phyloP scores from a whole-genome alignment of 2,329 filamentous ascomycete species.

The Phialophora macrospora region DNA sequence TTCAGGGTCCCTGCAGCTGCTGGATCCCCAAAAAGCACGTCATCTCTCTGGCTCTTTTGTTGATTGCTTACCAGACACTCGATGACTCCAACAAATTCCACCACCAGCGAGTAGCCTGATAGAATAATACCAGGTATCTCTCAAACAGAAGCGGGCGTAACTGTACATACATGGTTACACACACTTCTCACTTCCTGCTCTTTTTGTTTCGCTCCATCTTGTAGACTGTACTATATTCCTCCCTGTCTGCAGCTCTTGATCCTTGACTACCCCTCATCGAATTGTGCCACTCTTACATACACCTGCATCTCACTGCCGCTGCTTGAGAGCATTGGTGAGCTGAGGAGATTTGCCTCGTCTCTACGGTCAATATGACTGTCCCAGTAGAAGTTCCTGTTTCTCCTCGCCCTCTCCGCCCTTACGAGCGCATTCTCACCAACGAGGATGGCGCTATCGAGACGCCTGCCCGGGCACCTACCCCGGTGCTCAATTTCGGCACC shows the following conservation, averaged over 20 bases:
- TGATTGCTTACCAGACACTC: conserved; percentile 14
- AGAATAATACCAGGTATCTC: conserved; percentile 7
- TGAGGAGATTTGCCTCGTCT: background rate
- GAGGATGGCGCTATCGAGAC: conserved; percentile 68
- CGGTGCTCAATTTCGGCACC: conserved; percentile 83
- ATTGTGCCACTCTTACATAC: background rate
- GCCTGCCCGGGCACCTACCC: conserved; percentile 73
- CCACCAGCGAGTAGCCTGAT: background rate
- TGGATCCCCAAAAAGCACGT: conserved; percentile 6
- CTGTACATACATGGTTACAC: background rate
- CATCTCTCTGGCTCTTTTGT: conserved; percentile 8
- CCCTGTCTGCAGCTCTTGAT: background rate
- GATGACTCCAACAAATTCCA: background rate
- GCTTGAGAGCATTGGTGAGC: background rate
- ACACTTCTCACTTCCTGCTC: background rate
- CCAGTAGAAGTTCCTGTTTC: conserved; percentile 23
- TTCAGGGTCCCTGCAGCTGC: background rate
- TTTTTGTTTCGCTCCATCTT: background rate
- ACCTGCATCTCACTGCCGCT: background rate
- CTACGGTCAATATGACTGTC: conserved; percentile 23
- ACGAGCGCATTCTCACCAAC: conserved; percentile 42
- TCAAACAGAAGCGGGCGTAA: background rate
- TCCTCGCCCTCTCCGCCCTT: conserved; percentile 35
- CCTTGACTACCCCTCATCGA: background rate
- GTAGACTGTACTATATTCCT: background rate